A percentile compares a stretch with the other conserved stretches of the same genome.
Conservation (phyloP, 2,329 filamentous ascomycete genomes). For the Chrysoporthe cubensis region DNA sequence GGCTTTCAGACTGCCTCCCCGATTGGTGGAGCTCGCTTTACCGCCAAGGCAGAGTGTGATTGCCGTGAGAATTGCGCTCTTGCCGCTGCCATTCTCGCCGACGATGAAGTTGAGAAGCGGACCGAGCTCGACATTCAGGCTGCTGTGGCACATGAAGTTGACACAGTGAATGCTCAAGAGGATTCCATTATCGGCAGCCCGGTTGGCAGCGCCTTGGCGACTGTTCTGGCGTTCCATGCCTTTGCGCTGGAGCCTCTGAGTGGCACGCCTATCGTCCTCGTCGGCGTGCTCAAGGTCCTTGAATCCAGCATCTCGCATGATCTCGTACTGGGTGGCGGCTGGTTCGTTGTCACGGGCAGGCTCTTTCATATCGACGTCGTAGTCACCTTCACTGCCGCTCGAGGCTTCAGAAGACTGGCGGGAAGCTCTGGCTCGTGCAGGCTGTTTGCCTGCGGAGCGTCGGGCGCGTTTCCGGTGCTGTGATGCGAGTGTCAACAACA, state of each 20-base stretch:
- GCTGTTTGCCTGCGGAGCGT: conserved; percentile 41
- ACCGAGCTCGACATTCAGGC: conserved; percentile 81
- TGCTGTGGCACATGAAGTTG: conserved; percentile 96
- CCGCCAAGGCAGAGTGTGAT: conserved; percentile 93
- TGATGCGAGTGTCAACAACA: conserved; percentile 28
- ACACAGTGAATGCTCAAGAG: conserved; percentile 84
- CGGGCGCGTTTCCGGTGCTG: conserved; percentile 46
- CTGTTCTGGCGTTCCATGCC: conserved; percentile 41
- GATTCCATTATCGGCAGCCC: conserved; percentile 80
- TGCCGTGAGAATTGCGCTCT: conserved; percentile 92
- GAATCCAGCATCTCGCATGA: conserved; percentile 63
- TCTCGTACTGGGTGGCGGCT: conserved; percentile 64
- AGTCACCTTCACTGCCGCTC: conserved; percentile 36
- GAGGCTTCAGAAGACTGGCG: conserved; percentile 25
- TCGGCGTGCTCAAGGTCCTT: conserved; percentile 60
- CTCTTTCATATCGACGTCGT: conserved; percentile 35
- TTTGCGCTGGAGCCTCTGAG: conserved; percentile 56
- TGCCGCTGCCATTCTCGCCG: conserved; percentile 95
- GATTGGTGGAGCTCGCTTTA: conserved; percentile 90
- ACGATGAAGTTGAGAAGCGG: conserved; percentile 98
- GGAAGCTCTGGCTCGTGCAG: conserved; percentile 34
- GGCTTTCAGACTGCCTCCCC: conserved; percentile 84
- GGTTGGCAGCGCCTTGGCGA: conserved; percentile 61
- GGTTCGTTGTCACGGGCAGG: conserved; percentile 37
- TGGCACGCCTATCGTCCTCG: conserved; percentile 65